Evolutionary conservation across 2,329 filamentous ascomycete genomes (phyloP).

Genomic region (Botrytis fragariae): DNA sequence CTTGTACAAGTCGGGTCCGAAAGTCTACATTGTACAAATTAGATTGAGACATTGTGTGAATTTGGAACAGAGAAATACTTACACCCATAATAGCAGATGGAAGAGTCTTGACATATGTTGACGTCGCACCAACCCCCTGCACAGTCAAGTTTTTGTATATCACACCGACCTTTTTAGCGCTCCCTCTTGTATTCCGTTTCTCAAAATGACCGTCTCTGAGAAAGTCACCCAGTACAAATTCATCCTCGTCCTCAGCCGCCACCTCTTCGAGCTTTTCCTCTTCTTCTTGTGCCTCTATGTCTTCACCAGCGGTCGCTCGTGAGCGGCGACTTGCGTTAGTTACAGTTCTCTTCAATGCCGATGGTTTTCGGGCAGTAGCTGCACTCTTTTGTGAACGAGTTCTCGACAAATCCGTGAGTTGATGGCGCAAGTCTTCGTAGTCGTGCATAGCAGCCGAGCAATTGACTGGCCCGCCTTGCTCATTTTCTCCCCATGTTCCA

Average conservation of each 20-base stretch:
- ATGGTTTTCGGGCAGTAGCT: slow-evolving; percentile 14
- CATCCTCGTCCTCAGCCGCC: slow-evolving; percentile 44
- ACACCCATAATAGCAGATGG: slow-evolving; percentile 68
- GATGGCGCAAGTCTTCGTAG: slow-evolving; percentile 54
- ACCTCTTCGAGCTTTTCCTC: slow-evolving; percentile 33
- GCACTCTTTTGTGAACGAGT: slow-evolving; percentile 34
- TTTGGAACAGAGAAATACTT: slow-evolving; percentile 19
- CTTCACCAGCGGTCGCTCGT: slow-evolving; percentile 33
- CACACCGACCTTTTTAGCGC: slow-evolving; percentile 75
- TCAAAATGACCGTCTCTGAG: slow-evolving; percentile 63
- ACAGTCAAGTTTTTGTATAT: slow-evolving; percentile 75
- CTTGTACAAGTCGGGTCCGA: slow-evolving; percentile 74
- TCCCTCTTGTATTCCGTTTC: slow-evolving; percentile 63
- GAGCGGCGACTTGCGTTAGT: slow-evolving; percentile 23
- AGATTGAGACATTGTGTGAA: background rate
- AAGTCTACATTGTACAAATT: slow-evolving; percentile 48
- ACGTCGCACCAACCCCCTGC: slow-evolving; percentile 64
- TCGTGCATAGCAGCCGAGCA: slow-evolving; percentile 56
- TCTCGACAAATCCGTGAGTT: slow-evolving; percentile 53
- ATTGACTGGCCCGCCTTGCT: slow-evolving; percentile 49
- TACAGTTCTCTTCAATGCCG: slow-evolving; percentile 20
- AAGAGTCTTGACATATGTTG: slow-evolving; percentile 68
- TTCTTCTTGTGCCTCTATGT: slow-evolving; percentile 30
- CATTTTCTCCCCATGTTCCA: slow-evolving; percentile 62
- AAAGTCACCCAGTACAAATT: slow-evolving; percentile 18